These are phyloP conservation scores for Dioszegia crocea DNA, from an alignment of 768 basidiomycete genomes.

Conservation along the genomic window DNA sequence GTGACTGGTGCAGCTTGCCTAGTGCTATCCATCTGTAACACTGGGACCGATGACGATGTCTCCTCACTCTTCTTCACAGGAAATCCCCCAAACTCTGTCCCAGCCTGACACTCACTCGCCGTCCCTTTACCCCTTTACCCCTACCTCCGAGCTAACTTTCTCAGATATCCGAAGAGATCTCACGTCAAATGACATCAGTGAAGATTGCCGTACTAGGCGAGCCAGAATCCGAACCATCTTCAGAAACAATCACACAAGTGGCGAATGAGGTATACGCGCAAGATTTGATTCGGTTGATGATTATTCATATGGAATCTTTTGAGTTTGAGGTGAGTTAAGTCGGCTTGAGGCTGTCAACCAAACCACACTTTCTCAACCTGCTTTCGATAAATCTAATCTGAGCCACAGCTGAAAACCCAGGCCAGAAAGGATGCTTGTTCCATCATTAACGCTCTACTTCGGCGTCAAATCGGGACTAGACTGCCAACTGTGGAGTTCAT, in stretches of 20 bases:
- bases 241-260: slow-evolving; percentile 87
- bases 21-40: no score
- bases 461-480: slow-evolving; percentile 84
- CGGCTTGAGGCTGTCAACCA: no score
- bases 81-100: no score
- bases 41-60: no score
- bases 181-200: slow-evolving; percentile 20
- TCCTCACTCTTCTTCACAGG: no score
- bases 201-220: slow-evolving; percentile 33
- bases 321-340: slow-evolving; percentile 80
- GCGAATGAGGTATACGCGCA: slow-evolving; percentile 93
- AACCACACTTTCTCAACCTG: no score
- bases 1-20: no score
- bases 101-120: no score
- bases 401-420: slow-evolving; percentile 28
- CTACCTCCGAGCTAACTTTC: not conserved
- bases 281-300: slow-evolving; percentile 75
- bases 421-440: slow-evolving; percentile 54
- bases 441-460: slow-evolving; percentile 54
- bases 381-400: no score
- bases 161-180: slow-evolving; percentile 35
- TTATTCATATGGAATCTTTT: slow-evolving; percentile 75
- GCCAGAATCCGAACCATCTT: slow-evolving; percentile 54
- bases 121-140: not conserved
- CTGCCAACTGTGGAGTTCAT: slow-evolving; percentile 97